phyloP scores from a whole-genome alignment of 2,329 filamentous ascomycete species.

The Botrytis porri region DNA sequence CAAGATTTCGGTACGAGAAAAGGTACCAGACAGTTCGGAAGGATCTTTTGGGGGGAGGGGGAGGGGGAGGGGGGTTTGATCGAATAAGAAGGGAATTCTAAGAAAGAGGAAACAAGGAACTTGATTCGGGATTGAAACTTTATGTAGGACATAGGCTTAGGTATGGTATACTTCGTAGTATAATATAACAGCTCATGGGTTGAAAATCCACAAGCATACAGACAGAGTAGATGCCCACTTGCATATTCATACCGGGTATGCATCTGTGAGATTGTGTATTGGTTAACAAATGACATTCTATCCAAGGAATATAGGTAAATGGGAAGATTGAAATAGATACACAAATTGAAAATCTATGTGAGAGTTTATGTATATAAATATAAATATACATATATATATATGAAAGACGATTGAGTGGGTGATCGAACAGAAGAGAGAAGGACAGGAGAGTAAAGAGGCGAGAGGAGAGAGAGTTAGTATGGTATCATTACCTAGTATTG shows the following conservation, averaged over 20 bases:
- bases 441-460: background rate
- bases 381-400: no score
- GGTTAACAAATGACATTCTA: background rate
- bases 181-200: background rate
- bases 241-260: background rate
- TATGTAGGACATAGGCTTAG: background rate
- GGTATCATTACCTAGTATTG: background rate
- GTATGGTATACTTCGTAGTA: no score
- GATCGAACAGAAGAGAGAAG: background rate
- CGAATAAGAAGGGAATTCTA: background rate
- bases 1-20: background rate
- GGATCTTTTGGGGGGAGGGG: no score
- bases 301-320: background rate
- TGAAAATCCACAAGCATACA: background rate
- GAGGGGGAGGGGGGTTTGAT: no score
- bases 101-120: background rate
- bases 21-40: background rate
- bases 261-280: background rate
- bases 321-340: background rate
- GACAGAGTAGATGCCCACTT: background rate
- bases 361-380: background rate
- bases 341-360: background rate
- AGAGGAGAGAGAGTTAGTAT: background rate
- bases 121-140: background rate
- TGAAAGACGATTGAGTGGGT: background rate